Percentiles rank a stretch among this genome's conserved stretches.
These are phyloP conservation scores for Astraeus odoratus DNA, from an alignment of 768 basidiomycete species.

Conservation along the genomic window DNA sequence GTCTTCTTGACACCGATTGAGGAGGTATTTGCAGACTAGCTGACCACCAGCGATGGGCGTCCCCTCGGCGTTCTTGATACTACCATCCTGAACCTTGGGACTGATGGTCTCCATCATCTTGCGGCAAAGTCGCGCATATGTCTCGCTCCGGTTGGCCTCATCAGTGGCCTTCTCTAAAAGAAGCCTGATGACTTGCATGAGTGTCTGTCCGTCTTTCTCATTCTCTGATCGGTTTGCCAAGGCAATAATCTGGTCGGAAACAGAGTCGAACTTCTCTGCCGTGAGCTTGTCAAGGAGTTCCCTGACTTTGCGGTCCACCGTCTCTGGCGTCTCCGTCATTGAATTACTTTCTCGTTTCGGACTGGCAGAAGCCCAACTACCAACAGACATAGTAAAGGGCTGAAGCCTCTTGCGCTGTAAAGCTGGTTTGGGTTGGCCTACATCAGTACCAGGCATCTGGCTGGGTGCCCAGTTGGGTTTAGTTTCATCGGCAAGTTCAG, in stretches of 20 bases:
- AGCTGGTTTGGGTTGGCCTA: constrained; percentile 39
- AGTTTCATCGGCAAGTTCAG: constrained; percentile 49
- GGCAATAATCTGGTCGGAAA: constrained; percentile 88
- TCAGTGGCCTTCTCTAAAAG: constrained; percentile 98
- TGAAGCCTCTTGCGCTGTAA: constrained; percentile 62
- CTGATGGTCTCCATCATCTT: constrained; percentile 96
- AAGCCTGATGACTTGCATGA: constrained; percentile 92
- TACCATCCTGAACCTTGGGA: constrained; percentile 80
- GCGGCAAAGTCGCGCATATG: constrained; percentile 93
- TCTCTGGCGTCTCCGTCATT: constrained; percentile 70
- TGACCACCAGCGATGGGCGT: constrained; percentile 90
- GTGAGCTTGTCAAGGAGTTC: constrained; percentile 90
- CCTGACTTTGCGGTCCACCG: constrained; percentile 92
- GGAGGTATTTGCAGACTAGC: constrained; percentile 93
- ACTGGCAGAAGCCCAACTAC: constrained; percentile 64
- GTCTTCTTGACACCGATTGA: constrained; percentile 96
- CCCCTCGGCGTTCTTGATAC: constrained; percentile 73
- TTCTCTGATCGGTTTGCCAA: constrained; percentile 93
- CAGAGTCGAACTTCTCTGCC: constrained; percentile 94
- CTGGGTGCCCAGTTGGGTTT: constrained; percentile 49
- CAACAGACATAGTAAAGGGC: constrained; percentile 57
- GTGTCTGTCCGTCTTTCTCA: constrained; percentile 88
- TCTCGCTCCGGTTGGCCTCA: constrained; percentile 92
- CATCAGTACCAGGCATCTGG: constrained; percentile 33
- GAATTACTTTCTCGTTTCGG: constrained; percentile 35